These are phyloP conservation scores for Arctium lappa DNA, from an alignment of 129 eudicot species.

Conservation along the genomic window DNA sequence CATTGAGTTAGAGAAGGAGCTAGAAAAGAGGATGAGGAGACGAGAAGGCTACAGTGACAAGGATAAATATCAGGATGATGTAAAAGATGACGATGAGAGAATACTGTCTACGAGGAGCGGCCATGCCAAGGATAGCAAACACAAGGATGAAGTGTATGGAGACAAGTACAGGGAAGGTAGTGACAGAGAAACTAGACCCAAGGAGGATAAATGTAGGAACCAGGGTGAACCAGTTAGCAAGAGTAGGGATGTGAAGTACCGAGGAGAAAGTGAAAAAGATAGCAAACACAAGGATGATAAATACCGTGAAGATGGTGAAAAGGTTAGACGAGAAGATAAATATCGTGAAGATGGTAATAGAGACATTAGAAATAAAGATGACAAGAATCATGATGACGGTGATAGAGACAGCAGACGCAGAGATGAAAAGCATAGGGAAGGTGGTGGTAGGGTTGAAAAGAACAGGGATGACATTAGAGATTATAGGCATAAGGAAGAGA, in stretches of 20 bases:
- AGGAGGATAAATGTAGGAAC: conserved; percentile 45
- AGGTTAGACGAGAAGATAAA: conserved; percentile 34
- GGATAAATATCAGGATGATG: conserved; percentile 41
- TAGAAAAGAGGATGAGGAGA: conserved; percentile 56
- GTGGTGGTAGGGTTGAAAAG: conserved; percentile 41
- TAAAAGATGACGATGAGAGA: conserved; percentile 29
- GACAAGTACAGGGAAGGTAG: conserved; percentile 37
- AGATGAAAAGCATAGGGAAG: conserved; percentile 43
- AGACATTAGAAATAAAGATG: conserved; percentile 30
- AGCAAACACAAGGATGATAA: conserved; percentile 40
- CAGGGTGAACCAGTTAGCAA: conserved; percentile 33
- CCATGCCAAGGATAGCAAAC: conserved; percentile 30
- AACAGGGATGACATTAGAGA: conserved; percentile 40
- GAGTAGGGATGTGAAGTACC: conserved; percentile 47
- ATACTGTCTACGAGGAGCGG: conserved; percentile 38
- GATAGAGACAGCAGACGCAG: conserved; percentile 39
- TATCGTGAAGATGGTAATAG: conserved; percentile 39
- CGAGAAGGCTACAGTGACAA: conserved; percentile 52
- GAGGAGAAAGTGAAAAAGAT: conserved; percentile 42
- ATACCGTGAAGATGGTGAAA: conserved; percentile 40
- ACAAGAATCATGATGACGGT: conserved; percentile 33
- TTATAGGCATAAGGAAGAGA: conserved; percentile 36
- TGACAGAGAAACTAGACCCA: conserved; percentile 28
- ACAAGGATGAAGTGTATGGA: conserved; percentile 43
- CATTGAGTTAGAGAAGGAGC: conserved; percentile 65